A percentile compares a stretch with the other conserved stretches of the same genome.
Evolutionary conservation across 352 stramenopile genomes (phyloP).

Genomic region (Phytophthora sansomeana): DNA sequence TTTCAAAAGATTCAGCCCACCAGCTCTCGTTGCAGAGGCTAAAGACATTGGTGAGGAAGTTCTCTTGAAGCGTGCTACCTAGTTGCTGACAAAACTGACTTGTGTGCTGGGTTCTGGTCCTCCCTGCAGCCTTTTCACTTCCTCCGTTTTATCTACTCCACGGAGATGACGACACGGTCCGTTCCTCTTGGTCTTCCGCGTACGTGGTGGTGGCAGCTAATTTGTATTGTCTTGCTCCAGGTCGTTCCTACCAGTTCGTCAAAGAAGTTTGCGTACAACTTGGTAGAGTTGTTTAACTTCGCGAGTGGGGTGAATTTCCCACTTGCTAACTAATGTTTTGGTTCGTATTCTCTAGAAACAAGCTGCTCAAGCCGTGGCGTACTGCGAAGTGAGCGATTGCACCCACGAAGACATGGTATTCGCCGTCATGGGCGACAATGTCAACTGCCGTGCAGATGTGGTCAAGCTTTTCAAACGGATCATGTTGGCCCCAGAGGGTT

Average conservation of each 20-base stretch:
- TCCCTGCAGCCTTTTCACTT: conserved; percentile 40
- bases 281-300: conserved; percentile 42
- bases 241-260: conserved; percentile 70
- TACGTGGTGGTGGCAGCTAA: background rate
- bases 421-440: conserved; percentile 71
- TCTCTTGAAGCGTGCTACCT: background rate
- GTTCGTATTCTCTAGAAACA: conserved; percentile 37
- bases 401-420: conserved; percentile 76
- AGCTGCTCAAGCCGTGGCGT: conserved; percentile 51
- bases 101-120: conserved; percentile 4
- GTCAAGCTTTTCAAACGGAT: conserved; percentile 54
- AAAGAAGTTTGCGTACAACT: conserved; percentile 50
- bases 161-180: conserved; percentile 57
- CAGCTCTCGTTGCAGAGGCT: conserved; percentile 43
- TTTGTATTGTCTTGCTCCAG: conserved; percentile 19
- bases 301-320: too few relatives aligned
- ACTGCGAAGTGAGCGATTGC: conserved; percentile 54
- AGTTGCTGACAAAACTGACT: background rate
- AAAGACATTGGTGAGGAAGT: conserved; percentile 24
- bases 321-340: conserved; percentile 4
- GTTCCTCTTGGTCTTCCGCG: background rate
- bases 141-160: conserved; percentile 70
- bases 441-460: conserved; percentile 50
- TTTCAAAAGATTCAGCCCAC: conserved; percentile 64
- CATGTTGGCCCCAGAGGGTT: conserved; percentile 16